These are phyloP conservation scores for Phyllosticta citriasiana DNA, from an alignment of 2,329 filamentous ascomycete genomes.

Conservation along the genomic window DNA sequence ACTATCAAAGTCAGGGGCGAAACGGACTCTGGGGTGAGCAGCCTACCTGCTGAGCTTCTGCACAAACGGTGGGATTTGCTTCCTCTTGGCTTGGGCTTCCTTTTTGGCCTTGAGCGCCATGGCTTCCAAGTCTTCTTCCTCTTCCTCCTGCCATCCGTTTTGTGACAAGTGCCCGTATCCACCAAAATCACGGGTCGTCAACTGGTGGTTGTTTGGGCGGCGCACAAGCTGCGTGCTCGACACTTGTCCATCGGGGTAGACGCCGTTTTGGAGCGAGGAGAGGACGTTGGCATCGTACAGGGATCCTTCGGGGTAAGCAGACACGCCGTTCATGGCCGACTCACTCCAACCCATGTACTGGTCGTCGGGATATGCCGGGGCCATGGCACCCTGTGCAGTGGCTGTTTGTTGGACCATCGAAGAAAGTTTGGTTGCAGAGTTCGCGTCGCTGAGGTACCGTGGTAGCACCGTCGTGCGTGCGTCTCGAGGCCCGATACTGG, in stretches of 20 bases:
- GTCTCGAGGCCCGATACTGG: background rate
- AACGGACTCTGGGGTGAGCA: background rate
- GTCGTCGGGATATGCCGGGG: constrained; percentile 17
- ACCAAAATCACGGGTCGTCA: constrained; percentile 25
- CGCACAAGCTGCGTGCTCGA: constrained; percentile 35
- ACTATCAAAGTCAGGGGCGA: constrained; percentile 40
- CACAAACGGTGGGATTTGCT: constrained; percentile 95
- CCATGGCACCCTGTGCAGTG: background rate
- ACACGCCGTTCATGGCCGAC: constrained; percentile 18
- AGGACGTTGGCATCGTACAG: constrained; percentile 25
- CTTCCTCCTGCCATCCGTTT: constrained; percentile 55
- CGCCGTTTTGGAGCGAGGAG: constrained; percentile 7
- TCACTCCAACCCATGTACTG: constrained; percentile 27
- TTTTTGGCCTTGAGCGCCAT: constrained; percentile 72
- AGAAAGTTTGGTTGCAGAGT: background rate
- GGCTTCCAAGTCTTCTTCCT: constrained; percentile 68
- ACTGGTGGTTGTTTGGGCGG: constrained; percentile 36
- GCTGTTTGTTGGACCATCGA: background rate
- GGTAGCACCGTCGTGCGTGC: background rate
- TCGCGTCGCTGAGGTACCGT: background rate
- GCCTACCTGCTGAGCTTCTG: constrained; percentile 92
- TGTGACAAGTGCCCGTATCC: constrained; percentile 29
- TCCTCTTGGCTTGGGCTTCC: constrained; percentile 80
- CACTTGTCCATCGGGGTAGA: constrained; percentile 18
- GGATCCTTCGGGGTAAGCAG: constrained; percentile 25